Base-by-base conservation (phyloP, 1,284 basidiomycete species). In the Irpex lacteus region DNA sequence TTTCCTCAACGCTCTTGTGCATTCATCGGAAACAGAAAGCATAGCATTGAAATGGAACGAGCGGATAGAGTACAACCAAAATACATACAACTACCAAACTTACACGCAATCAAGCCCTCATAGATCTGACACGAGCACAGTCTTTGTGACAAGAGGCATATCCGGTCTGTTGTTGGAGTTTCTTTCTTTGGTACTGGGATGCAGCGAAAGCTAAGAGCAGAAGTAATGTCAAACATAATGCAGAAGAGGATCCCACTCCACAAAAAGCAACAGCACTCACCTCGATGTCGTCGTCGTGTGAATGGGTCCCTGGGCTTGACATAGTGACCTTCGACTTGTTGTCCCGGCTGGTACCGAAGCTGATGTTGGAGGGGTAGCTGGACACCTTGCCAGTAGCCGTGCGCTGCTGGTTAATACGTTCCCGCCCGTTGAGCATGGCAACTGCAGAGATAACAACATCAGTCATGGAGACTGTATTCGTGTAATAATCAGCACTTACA, bases 401-500 rank as follows among this genome's bases (percentile, higher is more conserved):
- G n/a, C 56, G 62, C 5, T 53, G 50, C 34, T 44, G 55, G 19
- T 63, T 47, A 8, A 63, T 4, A 15, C 36, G 36, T 55, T 63
- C 58, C 2, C 62, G 59, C 8, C 62, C 62, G 34, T 65, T 65
- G 4, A 65, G 52, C 55, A 44, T 62, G 13, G 54, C 37, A 8
- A 58, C 44, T 40, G 5, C 18, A 8, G 0, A 52, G 7, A 26
- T 11, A 18, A 4, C 7, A 62, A 44, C 21, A 44, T 18, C 18
- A 18, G 32, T 19, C 44, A 5, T 50, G 40, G 19, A 1, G 34
- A n/a, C 11, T 13, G 9, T 5, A 40, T n/a, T 57, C 5, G 7
- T 49, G 59, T 60, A 4, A 47, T 49, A 26, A 65, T 57, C 56
- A 32, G 9, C 13, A 59, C 66, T 57, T 53, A 67, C 59, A 78